Conservation (phyloP, 2,329 filamentous ascomycete species). For the Fusarium sarcochroum region DNA sequence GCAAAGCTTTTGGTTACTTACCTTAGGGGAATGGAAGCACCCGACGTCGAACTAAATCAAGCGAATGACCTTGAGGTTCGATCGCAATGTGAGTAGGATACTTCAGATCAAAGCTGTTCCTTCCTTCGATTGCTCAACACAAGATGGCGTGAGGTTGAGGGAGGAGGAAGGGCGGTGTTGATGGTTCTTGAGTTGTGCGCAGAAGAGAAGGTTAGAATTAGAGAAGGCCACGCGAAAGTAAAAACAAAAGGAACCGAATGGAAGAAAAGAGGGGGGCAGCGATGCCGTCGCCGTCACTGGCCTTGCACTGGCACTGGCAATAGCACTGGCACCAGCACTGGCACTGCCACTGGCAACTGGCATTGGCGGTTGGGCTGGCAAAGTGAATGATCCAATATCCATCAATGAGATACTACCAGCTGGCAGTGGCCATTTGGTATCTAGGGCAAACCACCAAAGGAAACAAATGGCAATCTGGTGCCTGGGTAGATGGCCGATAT, state of each 20-base stretch:
- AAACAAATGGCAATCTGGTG: background rate
- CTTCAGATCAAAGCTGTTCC: constrained; percentile 7
- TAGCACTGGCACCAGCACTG: constrained; percentile 19
- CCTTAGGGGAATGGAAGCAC: constrained; percentile 20
- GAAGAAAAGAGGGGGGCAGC: constrained; percentile 1
- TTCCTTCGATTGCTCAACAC: constrained; percentile 20
- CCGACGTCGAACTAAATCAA: background rate
- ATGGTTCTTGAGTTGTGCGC: background rate
- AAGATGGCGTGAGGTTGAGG: constrained; percentile 1
- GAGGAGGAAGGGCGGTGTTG: background rate
- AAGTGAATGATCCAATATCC: constrained; percentile 12
- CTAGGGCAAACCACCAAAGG: background rate
- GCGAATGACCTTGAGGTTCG: background rate
- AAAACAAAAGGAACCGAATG: background rate
- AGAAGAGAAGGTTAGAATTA: constrained; percentile 1
- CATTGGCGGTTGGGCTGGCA: constrained; percentile 11
- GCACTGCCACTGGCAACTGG: constrained; percentile 15
- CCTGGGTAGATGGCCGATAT: background rate
- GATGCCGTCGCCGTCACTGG: constrained; percentile 1
- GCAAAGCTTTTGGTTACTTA: constrained; percentile 4
- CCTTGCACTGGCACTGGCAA: constrained; percentile 4
- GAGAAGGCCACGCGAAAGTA: background rate
- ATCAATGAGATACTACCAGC: constrained; percentile 1
- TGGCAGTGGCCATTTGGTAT: constrained; percentile 11
- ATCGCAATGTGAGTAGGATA: background rate